phyloP scores from a whole-genome alignment of 441 rosid species.

The Erodium moschatum region DNA sequence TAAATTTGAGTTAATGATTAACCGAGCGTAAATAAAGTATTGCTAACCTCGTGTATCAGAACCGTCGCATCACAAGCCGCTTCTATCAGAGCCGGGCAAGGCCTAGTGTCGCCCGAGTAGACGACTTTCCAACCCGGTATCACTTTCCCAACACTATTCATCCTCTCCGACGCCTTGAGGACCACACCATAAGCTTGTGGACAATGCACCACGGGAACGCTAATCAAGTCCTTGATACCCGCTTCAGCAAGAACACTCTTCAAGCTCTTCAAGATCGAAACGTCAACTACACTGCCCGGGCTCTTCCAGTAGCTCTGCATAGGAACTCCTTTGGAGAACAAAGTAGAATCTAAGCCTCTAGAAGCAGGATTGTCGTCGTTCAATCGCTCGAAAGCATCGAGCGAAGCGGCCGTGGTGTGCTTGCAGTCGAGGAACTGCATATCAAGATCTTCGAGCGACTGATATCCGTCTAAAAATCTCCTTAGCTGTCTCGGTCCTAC shows the following conservation, averaged over 20 bases:
- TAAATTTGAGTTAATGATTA: not conserved
- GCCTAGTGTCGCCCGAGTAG: constrained; percentile 93
- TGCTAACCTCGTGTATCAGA: constrained; percentile 81
- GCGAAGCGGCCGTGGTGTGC: constrained; percentile 51
- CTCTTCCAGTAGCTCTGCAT: constrained; percentile 71
- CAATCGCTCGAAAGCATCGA: constrained; percentile 45
- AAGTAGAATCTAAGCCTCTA: constrained; percentile 30
- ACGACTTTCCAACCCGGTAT: constrained; percentile 93
- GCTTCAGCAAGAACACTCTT: constrained; percentile 51
- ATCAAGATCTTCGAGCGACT: constrained; percentile 78
- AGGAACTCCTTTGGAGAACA: constrained; percentile 49
- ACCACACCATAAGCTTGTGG: constrained; percentile 76
- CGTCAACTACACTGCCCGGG: constrained; percentile 41
- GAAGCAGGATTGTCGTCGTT: constrained; percentile 18
- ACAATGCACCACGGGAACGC: constrained; percentile 91
- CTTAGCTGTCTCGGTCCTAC: constrained; percentile 72
- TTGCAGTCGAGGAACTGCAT: constrained; percentile 82
- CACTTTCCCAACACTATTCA: constrained; percentile 47
- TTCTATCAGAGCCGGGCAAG: constrained; percentile 61
- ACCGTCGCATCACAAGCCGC: constrained; percentile 74
- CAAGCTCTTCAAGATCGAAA: constrained; percentile 42
- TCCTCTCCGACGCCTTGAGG: constrained; percentile 61
- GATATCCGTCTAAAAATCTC: constrained; percentile 79
- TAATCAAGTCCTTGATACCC: constrained; percentile 55
- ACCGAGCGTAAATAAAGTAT: not conserved